phyloP scores from a whole-genome alignment of 1,139 yeast species.

The Pneumocystis oryctolagi region DNA sequence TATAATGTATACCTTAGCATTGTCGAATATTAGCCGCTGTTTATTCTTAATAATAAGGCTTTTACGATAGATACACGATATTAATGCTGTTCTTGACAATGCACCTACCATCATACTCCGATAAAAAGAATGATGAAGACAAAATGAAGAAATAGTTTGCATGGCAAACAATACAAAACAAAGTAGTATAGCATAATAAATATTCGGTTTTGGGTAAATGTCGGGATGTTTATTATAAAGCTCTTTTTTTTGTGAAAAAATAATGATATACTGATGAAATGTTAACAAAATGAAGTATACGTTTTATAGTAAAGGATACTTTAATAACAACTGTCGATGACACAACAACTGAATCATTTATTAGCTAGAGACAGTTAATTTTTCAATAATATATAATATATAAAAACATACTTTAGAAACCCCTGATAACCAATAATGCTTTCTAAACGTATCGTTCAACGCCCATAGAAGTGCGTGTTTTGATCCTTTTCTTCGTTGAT shows the following conservation, averaged over 20 bases:
- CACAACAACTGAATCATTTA: constrained; percentile 39
- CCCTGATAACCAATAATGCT: constrained; percentile 35
- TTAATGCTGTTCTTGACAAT: constrained; percentile 48
- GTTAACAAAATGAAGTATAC: constrained; percentile 17
- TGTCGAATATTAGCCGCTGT: constrained; percentile 45
- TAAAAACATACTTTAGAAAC: constrained; percentile 23
- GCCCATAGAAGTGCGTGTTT: constrained; percentile 30
- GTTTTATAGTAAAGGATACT: constrained; percentile 37
- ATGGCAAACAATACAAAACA: constrained; percentile 41
- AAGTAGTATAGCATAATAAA: constrained; percentile 45
- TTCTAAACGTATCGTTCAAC: constrained; percentile 41
- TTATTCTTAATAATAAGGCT: constrained; percentile 47
- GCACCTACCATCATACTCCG: constrained; percentile 52
- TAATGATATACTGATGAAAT: constrained; percentile 5
- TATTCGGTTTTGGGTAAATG: constrained; percentile 14
- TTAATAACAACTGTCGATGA: constrained; percentile 37
- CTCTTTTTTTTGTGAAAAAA: background rate
- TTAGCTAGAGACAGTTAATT: constrained; percentile 9
- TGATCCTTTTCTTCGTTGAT: constrained; percentile 27
- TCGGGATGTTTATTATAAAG: background rate
- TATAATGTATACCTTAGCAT: constrained; percentile 43
- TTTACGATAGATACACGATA: constrained; percentile 52
- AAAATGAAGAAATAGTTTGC: constrained; percentile 36
- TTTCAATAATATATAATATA: background rate
- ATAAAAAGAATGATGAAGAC: constrained; percentile 49